Evolutionary conservation across 192 early-diverging fungal genomes (phyloP).

Genomic region (Pilaira anomala): DNA sequence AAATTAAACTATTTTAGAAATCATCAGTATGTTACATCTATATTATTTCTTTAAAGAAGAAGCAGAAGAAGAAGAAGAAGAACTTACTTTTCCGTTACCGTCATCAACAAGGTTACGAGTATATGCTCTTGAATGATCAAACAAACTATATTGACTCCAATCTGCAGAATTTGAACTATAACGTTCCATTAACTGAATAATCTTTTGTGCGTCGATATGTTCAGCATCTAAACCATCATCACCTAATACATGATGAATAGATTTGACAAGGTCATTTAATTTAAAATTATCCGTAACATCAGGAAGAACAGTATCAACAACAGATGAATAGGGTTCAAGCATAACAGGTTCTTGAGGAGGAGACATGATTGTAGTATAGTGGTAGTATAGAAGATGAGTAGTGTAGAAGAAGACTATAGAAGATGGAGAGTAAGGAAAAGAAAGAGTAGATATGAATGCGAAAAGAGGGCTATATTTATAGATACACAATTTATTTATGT

Average conservation of each 20-base stretch:
- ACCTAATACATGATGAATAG: constrained; percentile 52
- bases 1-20: constrained; percentile 90
- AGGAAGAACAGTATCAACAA: not conserved
- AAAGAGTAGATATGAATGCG: too few relatives aligned
- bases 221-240: constrained; percentile 52
- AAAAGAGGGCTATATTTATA: too few relatives aligned
- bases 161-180: constrained; percentile 67
- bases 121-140: constrained; percentile 69
- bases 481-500: too few relatives aligned
- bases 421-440: too few relatives aligned
- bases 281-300: not conserved
- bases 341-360: constrained; percentile 7
- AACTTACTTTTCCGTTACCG: constrained; percentile 71
- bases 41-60: not conserved
- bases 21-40: constrained; percentile 3
- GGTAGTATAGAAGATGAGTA: not conserved
- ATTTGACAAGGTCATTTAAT: constrained; percentile 3
- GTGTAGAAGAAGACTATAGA: not conserved
- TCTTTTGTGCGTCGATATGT: constrained; percentile 52
- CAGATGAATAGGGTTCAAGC: not conserved
- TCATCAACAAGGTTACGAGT: constrained; percentile 88
- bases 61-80: not conserved
- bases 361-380: not conserved
- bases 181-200: constrained; percentile 62
- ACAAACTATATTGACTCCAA: constrained; percentile 73